Base-by-base conservation (phyloP, 192 early-diverging fungal genomes). In the Umbelopsis ramanniana region DNA sequence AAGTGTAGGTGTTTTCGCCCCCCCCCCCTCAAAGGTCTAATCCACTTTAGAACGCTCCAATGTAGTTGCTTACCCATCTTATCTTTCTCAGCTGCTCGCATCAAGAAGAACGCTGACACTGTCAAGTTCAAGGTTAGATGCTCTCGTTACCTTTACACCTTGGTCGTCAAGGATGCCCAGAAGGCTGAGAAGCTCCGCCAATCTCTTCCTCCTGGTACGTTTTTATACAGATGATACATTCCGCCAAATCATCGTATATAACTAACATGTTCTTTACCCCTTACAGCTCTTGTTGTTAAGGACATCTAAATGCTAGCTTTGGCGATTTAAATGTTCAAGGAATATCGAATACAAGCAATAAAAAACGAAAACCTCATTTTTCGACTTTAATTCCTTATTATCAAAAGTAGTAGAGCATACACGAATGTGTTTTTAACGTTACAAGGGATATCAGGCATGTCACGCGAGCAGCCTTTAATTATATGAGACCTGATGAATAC, bases 91-190 rank as follows among this genome's bases (percentile, higher is more conserved):
- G 85, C 91, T 78, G 91, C 95, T 72, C 93, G 91, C 83, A 94
- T 99, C 87, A 98, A 98, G 94, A 96, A 96, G 91, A 96, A 91
- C 89, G 92, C 87, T 80, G 87, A 86, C 78, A 82, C 91, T 78
- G 86, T 89, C 91, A 99, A 99, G 91, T 98, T 99, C 92, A 99
- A 99, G 95, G 92, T 99, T 76, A 90, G 97, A 84, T 97, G 97
- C 92, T 95, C 96, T 72, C 89, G 89, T 79, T 98, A 96, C 91
- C 90, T 99, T 77, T 99, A 99, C 91, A 99, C 97, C 71, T 90
- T 99, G 74, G 91, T 95, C 67, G 93, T 99, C 73, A 88, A 94
- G 68, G 97, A 99, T 84, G 87, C 88, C 68, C 88, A 91, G 81
- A 98, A 97, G 91, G 97, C 96, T 70, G 86, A 89, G 77, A 99